A percentile compares a stretch with the other conserved stretches of the same genome.
phyloP scores from a whole-genome alignment of 371 early-diverging fungal genomes.

The Chytridiales sp. region DNA sequence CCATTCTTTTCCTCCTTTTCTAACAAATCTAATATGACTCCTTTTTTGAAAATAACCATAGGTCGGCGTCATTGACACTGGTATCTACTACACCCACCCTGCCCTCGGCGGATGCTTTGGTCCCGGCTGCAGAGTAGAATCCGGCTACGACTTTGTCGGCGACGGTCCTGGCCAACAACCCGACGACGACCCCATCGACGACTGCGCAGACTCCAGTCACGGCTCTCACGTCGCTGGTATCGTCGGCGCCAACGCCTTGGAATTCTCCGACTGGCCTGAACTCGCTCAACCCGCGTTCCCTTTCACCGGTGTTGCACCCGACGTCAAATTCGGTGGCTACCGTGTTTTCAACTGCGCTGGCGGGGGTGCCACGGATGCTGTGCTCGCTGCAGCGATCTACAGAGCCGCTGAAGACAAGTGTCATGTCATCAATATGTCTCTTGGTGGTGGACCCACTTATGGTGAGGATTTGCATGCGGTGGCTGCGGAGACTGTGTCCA shows the following conservation, averaged over 20 bases:
- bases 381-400: constrained; percentile 52
- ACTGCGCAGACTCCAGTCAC: constrained; percentile 42
- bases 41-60: no score
- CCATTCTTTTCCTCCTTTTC: no score
- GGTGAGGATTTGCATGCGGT: no score
- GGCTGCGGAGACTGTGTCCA: no score
- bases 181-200: constrained; percentile 55
- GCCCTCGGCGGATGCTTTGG: constrained; percentile 4
- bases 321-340: constrained; percentile 29
- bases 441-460: constrained; percentile 65
- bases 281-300: constrained; percentile 10
- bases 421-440: constrained; percentile 58
- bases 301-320: constrained; percentile 38
- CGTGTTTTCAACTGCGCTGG: constrained; percentile 64
- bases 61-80: constrained; percentile 51
- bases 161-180: constrained; percentile 18
- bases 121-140: background rate
- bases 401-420: constrained; percentile 66
- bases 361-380: constrained; percentile 67
- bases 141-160: constrained; percentile 11
- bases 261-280: constrained; percentile 17
- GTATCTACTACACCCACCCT: constrained; percentile 66
- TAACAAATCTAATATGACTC: no score
- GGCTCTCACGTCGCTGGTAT: constrained; percentile 64
- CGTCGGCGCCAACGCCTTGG: constrained; percentile 46